Conservation (phyloP, 345 rosid genomes). For the Brassica cretica region DNA sequence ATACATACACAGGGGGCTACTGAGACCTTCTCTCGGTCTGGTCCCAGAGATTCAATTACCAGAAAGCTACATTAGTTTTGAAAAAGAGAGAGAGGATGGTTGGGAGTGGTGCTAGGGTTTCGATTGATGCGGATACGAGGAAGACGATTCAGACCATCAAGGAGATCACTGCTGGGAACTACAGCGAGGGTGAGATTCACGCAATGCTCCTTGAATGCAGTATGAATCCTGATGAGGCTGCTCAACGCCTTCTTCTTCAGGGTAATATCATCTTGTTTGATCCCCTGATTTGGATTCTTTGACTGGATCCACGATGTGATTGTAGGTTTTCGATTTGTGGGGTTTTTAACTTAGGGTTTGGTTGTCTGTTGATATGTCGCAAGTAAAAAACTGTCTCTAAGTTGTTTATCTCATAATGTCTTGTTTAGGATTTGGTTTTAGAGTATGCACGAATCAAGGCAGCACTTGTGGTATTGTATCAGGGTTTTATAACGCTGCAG, state of each 20-base stretch:
- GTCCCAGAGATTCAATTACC: conserved; percentile 12
- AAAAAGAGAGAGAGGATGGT: conserved; percentile 54
- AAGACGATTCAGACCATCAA: conserved; percentile 71
- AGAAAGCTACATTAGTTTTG: conserved; percentile 29
- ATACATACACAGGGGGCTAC: not conserved
- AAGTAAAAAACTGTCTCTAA: not conserved
- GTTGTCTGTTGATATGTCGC: not conserved
- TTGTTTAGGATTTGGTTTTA: too few species aligned
- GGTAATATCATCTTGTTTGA: conserved; percentile 42
- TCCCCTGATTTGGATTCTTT: not conserved
- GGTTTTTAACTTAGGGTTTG: conserved; percentile 2
- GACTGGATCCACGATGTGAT: conserved; percentile 32
- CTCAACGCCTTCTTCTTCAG: conserved; percentile 67
- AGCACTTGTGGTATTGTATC: too few species aligned
- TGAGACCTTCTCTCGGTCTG: conserved; percentile 8
- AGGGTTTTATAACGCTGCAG: too few species aligned
- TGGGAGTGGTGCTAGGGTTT: conserved; percentile 69
- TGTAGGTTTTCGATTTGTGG: conserved; percentile 21
- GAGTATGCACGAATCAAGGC: too few species aligned
- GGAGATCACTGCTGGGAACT: conserved; percentile 74
- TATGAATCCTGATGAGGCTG: conserved; percentile 93
- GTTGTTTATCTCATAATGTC: not conserved
- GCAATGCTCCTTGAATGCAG: conserved; percentile 89
- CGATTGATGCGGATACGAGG: conserved; percentile 57
- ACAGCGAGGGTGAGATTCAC: conserved; percentile 87